Percentiles rank a stretch among this genome's conserved stretches.
phyloP scores from a whole-genome alignment of 345 rosid genomes.

The Chamaenerion angustifolium region DNA sequence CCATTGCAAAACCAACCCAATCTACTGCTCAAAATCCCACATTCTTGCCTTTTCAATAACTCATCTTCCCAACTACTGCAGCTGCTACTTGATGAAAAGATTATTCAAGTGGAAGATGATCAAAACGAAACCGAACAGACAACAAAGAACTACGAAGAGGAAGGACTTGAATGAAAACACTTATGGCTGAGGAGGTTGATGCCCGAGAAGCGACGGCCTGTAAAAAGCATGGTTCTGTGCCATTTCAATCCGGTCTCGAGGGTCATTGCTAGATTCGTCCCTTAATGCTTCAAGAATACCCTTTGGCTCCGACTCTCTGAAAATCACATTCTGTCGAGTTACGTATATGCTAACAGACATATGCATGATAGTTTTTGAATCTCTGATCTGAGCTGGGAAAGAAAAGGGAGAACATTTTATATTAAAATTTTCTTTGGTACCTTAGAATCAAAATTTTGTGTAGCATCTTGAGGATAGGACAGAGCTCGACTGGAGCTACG shows the following conservation, averaged over 20 bases:
- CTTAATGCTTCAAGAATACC: conserved; percentile 77
- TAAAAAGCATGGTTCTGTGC: conserved; percentile 88
- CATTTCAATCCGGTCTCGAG: conserved; percentile 78
- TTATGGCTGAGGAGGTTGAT: conserved; percentile 12
- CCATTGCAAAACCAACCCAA: too few species aligned
- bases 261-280: conserved; percentile 90
- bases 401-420: too few species aligned
- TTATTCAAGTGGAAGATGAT: too few species aligned
- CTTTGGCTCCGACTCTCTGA: conserved; percentile 58
- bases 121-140: conserved; percentile 3
- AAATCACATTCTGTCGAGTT: not conserved
- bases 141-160: too few species aligned
- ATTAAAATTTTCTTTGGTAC: conserved; percentile 15
- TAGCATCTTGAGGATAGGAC: conserved; percentile 77
- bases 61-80: not conserved
- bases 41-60: too few species aligned
- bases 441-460: conserved; percentile 71
- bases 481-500: conserved; percentile 81
- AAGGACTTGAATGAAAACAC: too few species aligned
- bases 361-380: not conserved
- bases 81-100: not conserved
- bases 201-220: conserved; percentile 75
- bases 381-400: too few species aligned
- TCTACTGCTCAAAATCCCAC: too few species aligned
- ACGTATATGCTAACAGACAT: not conserved